These are phyloP conservation scores for Nelumbo lutea DNA, from an alignment of 164 flowering plant species.

Conservation along the genomic window DNA sequence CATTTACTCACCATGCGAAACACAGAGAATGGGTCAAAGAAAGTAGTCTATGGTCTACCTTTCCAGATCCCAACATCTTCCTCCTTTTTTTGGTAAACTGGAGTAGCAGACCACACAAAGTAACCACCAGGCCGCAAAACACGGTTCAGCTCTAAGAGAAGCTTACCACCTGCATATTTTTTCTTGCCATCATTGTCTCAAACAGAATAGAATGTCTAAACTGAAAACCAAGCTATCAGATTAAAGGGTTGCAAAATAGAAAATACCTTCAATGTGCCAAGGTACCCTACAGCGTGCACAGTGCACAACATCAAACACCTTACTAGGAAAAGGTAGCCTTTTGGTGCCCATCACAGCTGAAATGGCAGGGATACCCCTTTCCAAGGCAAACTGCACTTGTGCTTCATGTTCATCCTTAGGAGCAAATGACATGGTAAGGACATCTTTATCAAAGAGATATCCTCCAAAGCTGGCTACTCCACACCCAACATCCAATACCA, in stretches of 20 bases:
- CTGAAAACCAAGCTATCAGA: background rate
- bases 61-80: constrained; percentile 73
- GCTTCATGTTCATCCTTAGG: constrained; percentile 99
- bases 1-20: background rate
- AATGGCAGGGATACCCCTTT: constrained; percentile 96
- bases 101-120: constrained; percentile 92
- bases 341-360: constrained; percentile 96
- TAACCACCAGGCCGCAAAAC: constrained; percentile 79
- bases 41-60: constrained; percentile 27
- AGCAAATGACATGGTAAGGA: constrained; percentile 90
- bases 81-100: constrained; percentile 51
- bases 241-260: background rate
- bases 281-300: constrained; percentile 99
- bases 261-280: constrained; percentile 86
- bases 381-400: constrained; percentile 97
- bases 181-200: constrained; percentile 6
- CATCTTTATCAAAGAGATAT: constrained; percentile 87
- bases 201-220: background rate
- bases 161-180: constrained; percentile 61
- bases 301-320: constrained; percentile 86
- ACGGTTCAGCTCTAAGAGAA: constrained; percentile 76
- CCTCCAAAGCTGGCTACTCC: constrained; percentile 99
- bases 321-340: constrained; percentile 86
- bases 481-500: constrained; percentile 94
- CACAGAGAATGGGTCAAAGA: background rate